phyloP scores from a whole-genome alignment of 352 stramenopile genomes.

The Globisporangium paddicum region DNA sequence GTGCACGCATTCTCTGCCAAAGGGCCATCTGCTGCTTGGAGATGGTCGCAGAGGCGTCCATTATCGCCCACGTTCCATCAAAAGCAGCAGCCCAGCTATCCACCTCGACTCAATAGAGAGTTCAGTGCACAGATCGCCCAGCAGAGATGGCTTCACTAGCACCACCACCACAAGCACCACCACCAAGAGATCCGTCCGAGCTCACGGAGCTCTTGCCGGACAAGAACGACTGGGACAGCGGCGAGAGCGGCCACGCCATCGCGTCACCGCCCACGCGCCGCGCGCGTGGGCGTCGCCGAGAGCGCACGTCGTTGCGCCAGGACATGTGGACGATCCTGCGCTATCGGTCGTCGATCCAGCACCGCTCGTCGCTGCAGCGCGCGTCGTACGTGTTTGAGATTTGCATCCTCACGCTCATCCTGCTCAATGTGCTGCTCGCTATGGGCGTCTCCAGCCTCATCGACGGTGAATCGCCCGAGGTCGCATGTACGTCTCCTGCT shows the following conservation, averaged over 20 bases:
- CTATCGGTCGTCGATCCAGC: conserved; percentile 58
- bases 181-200: conserved; percentile 8
- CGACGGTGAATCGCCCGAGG: conserved; percentile 7
- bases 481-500: conserved; percentile 6
- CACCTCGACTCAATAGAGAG: neutral
- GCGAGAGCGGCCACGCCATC: conserved; percentile 9
- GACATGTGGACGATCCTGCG: conserved; percentile 77
- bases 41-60: neutral
- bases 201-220: conserved; percentile 21
- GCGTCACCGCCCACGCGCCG: neutral
- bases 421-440: conserved; percentile 71
- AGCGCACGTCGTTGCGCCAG: conserved; percentile 26
- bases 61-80: neutral
- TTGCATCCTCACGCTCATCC: conserved; percentile 66
- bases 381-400: conserved; percentile 66
- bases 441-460: conserved; percentile 53
- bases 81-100: neutral
- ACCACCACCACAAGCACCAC: neutral
- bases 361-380: conserved; percentile 54
- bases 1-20: neutral
- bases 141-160: neutral
- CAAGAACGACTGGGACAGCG: conserved; percentile 27
- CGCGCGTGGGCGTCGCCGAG: neutral
- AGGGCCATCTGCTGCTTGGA: neutral
- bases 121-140: neutral